A percentile compares a stretch with the other conserved stretches of the same genome.
These are phyloP conservation scores for Spiromastix sp. DNA, from an alignment of 2,329 filamentous ascomycete species.

Conservation along the genomic window DNA sequence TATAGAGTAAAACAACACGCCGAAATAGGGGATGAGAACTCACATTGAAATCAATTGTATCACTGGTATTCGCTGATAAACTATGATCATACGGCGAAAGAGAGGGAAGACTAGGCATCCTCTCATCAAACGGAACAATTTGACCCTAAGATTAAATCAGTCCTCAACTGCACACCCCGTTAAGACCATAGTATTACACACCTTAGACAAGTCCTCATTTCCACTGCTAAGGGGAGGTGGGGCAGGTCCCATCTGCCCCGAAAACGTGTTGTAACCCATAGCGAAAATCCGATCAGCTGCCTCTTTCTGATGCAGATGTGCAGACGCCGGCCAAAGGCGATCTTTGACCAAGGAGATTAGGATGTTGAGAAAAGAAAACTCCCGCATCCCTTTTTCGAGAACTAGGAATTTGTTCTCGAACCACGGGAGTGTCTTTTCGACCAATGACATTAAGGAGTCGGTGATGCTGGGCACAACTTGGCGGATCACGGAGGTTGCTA, in stretches of 20 bases:
- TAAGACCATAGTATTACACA: too few relatives aligned
- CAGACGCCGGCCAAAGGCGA: slow-evolving; percentile 9
- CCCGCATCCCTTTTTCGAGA: slow-evolving; percentile 14
- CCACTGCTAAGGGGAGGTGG: too few relatives aligned
- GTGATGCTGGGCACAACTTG: slow-evolving; percentile 8
- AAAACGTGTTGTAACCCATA: slow-evolving; percentile 26
- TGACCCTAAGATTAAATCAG: too few relatives aligned
- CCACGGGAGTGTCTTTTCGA: slow-evolving; percentile 12
- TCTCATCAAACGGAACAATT: too few relatives aligned
- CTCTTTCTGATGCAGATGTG: slow-evolving; percentile 10
- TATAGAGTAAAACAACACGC: background rate
- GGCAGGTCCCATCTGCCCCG: slow-evolving; percentile 19
- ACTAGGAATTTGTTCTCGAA: slow-evolving; percentile 13
- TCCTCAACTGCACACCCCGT: too few relatives aligned
- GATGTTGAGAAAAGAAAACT: slow-evolving; percentile 13
- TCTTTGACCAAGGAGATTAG: slow-evolving; percentile 13
- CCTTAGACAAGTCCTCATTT: too few relatives aligned
- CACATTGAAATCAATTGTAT: slow-evolving; percentile 7
- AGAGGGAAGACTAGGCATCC: too few relatives aligned
- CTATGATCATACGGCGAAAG: background rate
- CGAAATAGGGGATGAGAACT: background rate
- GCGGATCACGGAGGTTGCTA: slow-evolving; percentile 11
- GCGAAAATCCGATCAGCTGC: slow-evolving; percentile 26
- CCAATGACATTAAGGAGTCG: slow-evolving; percentile 9
- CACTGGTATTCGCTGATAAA: slow-evolving; percentile 1